These are phyloP conservation scores for Verruconis gallopava DNA, from an alignment of 2,329 filamentous ascomycete species.

Conservation along the genomic window DNA sequence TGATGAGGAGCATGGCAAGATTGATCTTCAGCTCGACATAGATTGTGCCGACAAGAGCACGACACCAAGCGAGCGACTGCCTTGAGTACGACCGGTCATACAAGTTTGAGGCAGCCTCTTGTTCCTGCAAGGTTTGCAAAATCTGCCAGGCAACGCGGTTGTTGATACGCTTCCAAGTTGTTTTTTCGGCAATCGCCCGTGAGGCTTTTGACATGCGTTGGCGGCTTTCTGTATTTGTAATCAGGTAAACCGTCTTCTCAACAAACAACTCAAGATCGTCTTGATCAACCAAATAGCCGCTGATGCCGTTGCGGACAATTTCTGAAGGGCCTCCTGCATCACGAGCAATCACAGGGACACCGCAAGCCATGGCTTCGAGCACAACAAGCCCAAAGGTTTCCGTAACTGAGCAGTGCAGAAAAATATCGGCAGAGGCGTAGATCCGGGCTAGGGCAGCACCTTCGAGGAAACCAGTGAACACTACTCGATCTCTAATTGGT, in stretches of 20 bases:
- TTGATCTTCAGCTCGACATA: constrained; percentile 6
- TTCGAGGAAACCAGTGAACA: constrained; percentile 54
- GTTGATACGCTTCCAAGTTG: constrained; percentile 61
- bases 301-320: constrained; percentile 46
- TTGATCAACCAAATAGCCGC: constrained; percentile 48
- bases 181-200: constrained; percentile 45
- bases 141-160: constrained; percentile 56
- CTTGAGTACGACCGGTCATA: neutral
- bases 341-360: constrained; percentile 54
- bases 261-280: constrained; percentile 48
- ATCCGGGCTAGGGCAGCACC: constrained; percentile 49
- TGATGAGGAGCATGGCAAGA: constrained; percentile 5
- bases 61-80: neutral
- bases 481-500: constrained; percentile 40
- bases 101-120: neutral
- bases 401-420: constrained; percentile 57
- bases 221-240: constrained; percentile 33
- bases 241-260: constrained; percentile 37
- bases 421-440: constrained; percentile 56
- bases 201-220: constrained; percentile 34
- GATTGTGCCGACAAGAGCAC: neutral
- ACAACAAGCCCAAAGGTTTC: constrained; percentile 62
- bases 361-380: constrained; percentile 57
- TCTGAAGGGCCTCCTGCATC: constrained; percentile 59
- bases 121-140: constrained; percentile 29